Base-by-base conservation (phyloP, 2,329 filamentous ascomycete species). In the Ceratocystis eucalypticola region DNA sequence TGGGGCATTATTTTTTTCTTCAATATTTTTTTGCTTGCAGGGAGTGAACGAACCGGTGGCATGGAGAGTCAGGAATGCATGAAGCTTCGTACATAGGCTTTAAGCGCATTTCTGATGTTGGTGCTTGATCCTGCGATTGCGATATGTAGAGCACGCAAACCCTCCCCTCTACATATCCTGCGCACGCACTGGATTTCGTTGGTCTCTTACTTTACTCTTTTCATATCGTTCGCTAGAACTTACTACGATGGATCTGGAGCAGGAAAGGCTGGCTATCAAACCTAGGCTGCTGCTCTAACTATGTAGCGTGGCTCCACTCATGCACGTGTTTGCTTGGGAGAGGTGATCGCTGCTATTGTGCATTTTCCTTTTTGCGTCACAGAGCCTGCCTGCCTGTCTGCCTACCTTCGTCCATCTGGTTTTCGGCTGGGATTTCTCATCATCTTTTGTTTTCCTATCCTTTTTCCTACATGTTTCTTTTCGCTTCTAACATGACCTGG, bases 401-500 rank as follows among this genome's bases (percentile, higher is more conserved):
- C n/a, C 48, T 33, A 17, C 7, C 48, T n/a, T 53, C 17, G n/a
- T 53, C 48, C 10, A 15, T 30, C 28, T 57, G 53, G 17, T 8
- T 57, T 17, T 8, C 28, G 22, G 53, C 28, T 57, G 53, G 53
- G 22, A 33, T 57, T 30, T 46, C 61, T 45, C 28, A 30, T 30
- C 28, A 28, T 63, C 44, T 63, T 63, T n/a, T 63, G 28, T 41
- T 63, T 63, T 63, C 61, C 61, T 63, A 55, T 53, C 62, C 20
- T 62, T 62, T 41, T 66, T 62, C 59, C 61, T 66, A 48, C 65
- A 57, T 63, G 64, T 66, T 59, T 67, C n/a, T 62, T 22, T 66
- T 68, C 55, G 41, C 59, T 65, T 68, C 46, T 50, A 65, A 65
- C 63, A 28, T 68, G 64, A 41, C 66, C 66, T 64, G 64, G 59